Conservation (phyloP, 495 filamentous ascomycete species). For the Hypoxylon fuscum region DNA sequence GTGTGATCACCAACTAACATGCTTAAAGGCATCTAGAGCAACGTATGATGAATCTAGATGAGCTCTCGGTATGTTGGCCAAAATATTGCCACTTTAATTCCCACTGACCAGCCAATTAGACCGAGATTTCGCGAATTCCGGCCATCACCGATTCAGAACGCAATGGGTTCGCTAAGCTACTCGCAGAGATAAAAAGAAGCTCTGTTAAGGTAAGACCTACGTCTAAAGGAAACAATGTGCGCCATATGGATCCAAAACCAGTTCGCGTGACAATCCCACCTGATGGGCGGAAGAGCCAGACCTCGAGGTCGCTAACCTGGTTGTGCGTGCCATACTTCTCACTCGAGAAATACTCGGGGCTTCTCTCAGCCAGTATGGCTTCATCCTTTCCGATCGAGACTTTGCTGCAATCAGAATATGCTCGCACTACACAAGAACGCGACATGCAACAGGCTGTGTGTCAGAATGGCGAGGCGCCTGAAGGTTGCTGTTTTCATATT, state of each 20-base stretch:
- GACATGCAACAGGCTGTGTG: constrained; percentile 54
- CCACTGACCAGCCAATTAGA: constrained; percentile 13
- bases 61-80: constrained; percentile 24
- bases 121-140: constrained; percentile 29
- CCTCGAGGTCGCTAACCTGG: constrained; percentile 42
- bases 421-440: constrained; percentile 39
- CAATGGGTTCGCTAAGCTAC: constrained; percentile 35
- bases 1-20: constrained; percentile 10
- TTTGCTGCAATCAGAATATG: constrained; percentile 48
- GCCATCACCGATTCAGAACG: constrained; percentile 36
- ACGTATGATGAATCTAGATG: constrained; percentile 42
- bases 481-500: constrained; percentile 50
- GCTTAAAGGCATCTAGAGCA: constrained; percentile 37
- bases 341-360: constrained; percentile 48
- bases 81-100: neutral
- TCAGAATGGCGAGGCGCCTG: constrained; percentile 34
- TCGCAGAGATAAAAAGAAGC: constrained; percentile 31
- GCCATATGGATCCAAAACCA: constrained; percentile 45
- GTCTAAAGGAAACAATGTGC: constrained; percentile 31
- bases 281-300: constrained; percentile 32
- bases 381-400: constrained; percentile 47
- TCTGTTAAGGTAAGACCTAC: constrained; percentile 44
- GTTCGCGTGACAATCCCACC: constrained; percentile 37
- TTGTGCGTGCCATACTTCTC: constrained; percentile 52
- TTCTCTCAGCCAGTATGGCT: constrained; percentile 30